Evolutionary conservation across 331 rosid genomes (phyloP).

Genomic region (Rosa hybrid): DNA sequence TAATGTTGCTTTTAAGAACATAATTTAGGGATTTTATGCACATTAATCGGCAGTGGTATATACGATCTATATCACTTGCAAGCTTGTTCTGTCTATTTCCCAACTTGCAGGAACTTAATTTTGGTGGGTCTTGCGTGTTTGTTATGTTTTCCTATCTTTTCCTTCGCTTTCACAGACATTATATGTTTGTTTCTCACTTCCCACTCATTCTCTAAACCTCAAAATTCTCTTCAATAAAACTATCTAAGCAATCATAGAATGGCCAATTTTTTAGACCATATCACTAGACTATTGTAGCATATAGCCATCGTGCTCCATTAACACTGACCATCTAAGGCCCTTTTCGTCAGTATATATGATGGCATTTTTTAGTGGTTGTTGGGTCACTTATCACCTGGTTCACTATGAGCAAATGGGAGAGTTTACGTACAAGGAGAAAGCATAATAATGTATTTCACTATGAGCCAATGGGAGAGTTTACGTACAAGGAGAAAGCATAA

Average conservation of each 20-base stretch:
- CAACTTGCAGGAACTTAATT: conserved; percentile 17
- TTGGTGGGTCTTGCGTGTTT: conserved; percentile 19
- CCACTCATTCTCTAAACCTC: background rate
- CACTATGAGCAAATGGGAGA: background rate
- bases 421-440: background rate
- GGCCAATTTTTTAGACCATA: background rate
- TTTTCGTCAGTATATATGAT: background rate
- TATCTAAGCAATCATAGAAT: background rate
- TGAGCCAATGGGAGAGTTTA: too few species aligned
- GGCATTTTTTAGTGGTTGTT: background rate
- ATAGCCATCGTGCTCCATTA: background rate
- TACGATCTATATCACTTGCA: background rate
- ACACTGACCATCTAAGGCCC: background rate
- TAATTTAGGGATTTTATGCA: background rate
- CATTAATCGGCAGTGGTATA: background rate
- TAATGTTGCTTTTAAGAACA: background rate
- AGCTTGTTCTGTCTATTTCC: conserved; percentile 20
- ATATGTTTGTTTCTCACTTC: too few species aligned
- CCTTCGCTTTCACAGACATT: background rate
- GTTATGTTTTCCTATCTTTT: conserved; percentile 19
- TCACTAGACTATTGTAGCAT: background rate
- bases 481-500: background rate
- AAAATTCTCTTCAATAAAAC: background rate
- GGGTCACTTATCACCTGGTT: background rate
- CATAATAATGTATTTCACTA: background rate